phyloP scores from a whole-genome alignment of 768 basidiomycete species.

The Hysterangium stoloniferum region DNA sequence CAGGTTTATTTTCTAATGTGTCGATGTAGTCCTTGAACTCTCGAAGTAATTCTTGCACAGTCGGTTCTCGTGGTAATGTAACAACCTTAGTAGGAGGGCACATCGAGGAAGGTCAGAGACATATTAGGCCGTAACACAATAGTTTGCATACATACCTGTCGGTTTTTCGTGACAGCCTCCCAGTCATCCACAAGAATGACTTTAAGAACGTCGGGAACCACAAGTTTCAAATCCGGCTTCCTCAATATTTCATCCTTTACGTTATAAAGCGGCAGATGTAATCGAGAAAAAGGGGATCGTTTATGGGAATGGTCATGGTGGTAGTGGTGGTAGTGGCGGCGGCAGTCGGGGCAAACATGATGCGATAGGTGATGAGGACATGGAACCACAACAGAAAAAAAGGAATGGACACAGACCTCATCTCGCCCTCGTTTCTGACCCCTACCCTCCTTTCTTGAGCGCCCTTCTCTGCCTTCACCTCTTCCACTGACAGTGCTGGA shows the following conservation, averaged over 20 bases:
- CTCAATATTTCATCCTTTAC: slow-evolving; percentile 64
- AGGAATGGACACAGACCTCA: slow-evolving; percentile 40
- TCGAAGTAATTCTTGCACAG: slow-evolving; percentile 65
- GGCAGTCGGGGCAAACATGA: neutral
- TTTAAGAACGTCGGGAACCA: slow-evolving; percentile 86
- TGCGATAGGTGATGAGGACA: neutral
- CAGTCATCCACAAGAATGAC: slow-evolving; percentile 91
- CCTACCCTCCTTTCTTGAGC: slow-evolving; percentile 52
- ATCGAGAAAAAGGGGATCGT: neutral
- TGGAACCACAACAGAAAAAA: slow-evolving; percentile 5
- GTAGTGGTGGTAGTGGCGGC: neutral
- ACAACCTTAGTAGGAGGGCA: slow-evolving; percentile 57
- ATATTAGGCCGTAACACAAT: neutral
- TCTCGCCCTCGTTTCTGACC: slow-evolving; percentile 70
- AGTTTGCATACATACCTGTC: slow-evolving; percentile 48
- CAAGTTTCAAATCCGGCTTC: slow-evolving; percentile 85
- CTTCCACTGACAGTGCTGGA: slow-evolving; percentile 17
- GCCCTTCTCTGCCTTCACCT: slow-evolving; percentile 22
- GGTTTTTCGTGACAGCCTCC: slow-evolving; percentile 94
- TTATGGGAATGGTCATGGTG: neutral
- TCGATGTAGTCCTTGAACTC: slow-evolving; percentile 67
- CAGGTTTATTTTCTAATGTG: slow-evolving; percentile 21
- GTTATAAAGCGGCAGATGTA: neutral
- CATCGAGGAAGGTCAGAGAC: neutral
- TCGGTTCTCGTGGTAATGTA: slow-evolving; percentile 71